Percentiles rank a stretch among this genome's conserved stretches.
Evolutionary conservation across 305 asterid species (phyloP).

Genomic region (Fraxinus paxiana): DNA sequence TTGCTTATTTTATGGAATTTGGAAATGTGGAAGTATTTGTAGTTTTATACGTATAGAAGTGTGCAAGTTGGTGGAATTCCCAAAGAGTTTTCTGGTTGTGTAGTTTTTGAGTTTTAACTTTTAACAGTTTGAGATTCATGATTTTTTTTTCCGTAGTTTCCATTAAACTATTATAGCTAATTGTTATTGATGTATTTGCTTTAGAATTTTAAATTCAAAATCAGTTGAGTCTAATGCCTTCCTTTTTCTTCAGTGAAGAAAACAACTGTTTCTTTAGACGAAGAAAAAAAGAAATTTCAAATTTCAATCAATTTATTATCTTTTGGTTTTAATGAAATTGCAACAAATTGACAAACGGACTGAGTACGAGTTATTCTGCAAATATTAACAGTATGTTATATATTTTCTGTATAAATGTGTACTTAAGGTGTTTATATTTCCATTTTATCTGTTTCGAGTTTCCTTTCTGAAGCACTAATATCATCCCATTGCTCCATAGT

Average conservation of each 20-base stretch:
- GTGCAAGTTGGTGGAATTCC: background rate
- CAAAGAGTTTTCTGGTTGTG: background rate
- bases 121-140: background rate
- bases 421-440: background rate
- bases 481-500: slow-evolving; percentile 38
- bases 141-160: background rate
- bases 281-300: background rate
- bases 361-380: background rate
- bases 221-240: background rate
- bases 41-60: background rate
- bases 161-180: background rate
- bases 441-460: background rate
- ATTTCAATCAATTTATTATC: background rate
- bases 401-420: background rate
- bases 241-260: background rate
- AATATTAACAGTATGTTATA: background rate
- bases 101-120: background rate
- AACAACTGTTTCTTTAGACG: background rate
- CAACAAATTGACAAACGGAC: background rate
- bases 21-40: background rate
- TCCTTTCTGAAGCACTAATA: slow-evolving; percentile 31
- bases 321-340: background rate
- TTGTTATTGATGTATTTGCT: background rate
- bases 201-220: background rate
- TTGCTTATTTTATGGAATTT: background rate